phyloP scores from a whole-genome alignment of 306 rosid genomes.

The Corylus americana region DNA sequence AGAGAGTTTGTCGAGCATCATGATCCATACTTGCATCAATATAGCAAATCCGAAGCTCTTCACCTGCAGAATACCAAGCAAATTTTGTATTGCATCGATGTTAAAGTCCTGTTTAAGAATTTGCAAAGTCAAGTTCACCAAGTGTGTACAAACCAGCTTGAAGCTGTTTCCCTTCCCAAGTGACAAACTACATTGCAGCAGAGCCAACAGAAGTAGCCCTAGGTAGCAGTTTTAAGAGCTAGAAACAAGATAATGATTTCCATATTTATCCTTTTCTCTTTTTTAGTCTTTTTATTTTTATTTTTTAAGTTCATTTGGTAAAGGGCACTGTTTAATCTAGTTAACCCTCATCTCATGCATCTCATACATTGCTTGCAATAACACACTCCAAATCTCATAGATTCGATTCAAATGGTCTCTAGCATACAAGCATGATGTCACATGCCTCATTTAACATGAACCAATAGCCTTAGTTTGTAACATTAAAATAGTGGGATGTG shows the following conservation, averaged over 20 bases:
- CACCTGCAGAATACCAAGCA: conserved; percentile 46
- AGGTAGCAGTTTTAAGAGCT: not conserved
- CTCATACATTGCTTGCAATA: not conserved
- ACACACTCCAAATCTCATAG: not conserved
- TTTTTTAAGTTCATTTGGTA: too few species aligned
- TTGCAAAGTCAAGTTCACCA: not conserved
- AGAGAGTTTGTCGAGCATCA: conserved; percentile 62
- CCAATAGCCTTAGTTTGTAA: not conserved
- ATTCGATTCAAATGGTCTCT: not conserved
- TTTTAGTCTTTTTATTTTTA: too few species aligned
- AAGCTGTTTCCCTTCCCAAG: not conserved
- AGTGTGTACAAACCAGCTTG: not conserved
- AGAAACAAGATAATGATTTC: not conserved
- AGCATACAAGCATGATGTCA: not conserved
- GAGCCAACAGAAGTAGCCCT: not conserved
- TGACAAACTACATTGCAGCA: not conserved
- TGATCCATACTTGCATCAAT: conserved; percentile 76
- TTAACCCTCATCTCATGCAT: not conserved
- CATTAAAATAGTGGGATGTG: not conserved
- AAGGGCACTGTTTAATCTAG: not conserved
- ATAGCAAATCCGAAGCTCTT: conserved; percentile 93
- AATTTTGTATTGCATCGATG: not conserved
- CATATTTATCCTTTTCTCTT: not conserved
- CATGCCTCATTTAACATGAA: not conserved
- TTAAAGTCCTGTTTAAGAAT: not conserved